A percentile compares a stretch with the other conserved stretches of the same genome.
These are phyloP conservation scores for Aaosphaeria arxii DNA, from an alignment of 2,329 filamentous ascomycete genomes.

Conservation along the genomic window DNA sequence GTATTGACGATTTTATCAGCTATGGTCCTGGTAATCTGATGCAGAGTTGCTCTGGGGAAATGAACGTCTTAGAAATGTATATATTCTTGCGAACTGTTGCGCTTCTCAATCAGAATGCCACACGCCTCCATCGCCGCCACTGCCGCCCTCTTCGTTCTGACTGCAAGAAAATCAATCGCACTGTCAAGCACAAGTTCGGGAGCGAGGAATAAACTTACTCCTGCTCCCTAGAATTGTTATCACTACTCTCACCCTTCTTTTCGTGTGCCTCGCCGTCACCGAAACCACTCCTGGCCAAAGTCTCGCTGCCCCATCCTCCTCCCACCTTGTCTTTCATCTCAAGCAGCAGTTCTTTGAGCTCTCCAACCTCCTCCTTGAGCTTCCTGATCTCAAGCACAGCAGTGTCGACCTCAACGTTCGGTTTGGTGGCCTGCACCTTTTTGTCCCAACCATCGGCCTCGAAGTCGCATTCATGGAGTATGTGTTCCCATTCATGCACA, in stretches of 20 bases:
- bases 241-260: constrained; percentile 21
- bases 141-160: too few relatives aligned
- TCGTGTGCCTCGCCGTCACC: constrained; percentile 5
- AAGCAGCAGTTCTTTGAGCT: constrained; percentile 41
- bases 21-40: too few relatives aligned
- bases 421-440: constrained; percentile 69
- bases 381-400: constrained; percentile 63
- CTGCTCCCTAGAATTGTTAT: constrained; percentile 7
- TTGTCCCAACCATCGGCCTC: constrained; percentile 83
- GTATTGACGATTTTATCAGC: too few relatives aligned
- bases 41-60: too few relatives aligned
- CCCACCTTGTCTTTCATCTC: constrained; percentile 24
- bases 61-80: too few relatives aligned
- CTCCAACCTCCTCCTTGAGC: constrained; percentile 43
- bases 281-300: constrained; percentile 24
- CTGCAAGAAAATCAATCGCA: too few relatives aligned
- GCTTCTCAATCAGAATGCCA: too few relatives aligned
- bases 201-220: neutral
- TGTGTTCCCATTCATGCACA: constrained; percentile 90
- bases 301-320: constrained; percentile 30
- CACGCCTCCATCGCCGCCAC: too few relatives aligned
- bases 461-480: constrained; percentile 69
- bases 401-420: constrained; percentile 77
- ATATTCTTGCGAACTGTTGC: too few relatives aligned
- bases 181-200: too few relatives aligned